Evolutionary conservation across 2,329 filamentous ascomycete species (phyloP), one percentile per base, ranked within the genome.

Genomic region (Trichoderma pleuroti): DNA sequence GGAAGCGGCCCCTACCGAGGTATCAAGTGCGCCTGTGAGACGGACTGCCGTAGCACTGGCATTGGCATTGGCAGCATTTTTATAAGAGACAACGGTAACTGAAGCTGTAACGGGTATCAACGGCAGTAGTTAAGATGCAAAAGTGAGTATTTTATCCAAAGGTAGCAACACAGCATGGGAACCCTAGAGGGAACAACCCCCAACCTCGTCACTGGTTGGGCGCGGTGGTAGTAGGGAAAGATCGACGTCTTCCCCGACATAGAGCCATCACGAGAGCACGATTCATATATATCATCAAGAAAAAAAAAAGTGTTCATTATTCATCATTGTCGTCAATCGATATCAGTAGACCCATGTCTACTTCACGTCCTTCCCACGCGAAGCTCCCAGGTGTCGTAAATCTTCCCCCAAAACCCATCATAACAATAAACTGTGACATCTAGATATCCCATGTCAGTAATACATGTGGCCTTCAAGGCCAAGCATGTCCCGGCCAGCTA

Each of bases 1-100:
- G 78, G 78, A 77, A 73, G 65, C 46, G 67, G 70, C 72, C 79
- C 32, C 46, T 49, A 49, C 66, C 66, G 66, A 68, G 66, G 66
- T 49, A 68, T 68, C 66, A 52, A 52, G 24, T 46, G 60, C 60
- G 16, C 34, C 3, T 21, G 49, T 57, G 46, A 52, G 46, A 52
- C 46, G 46, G n/a, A 42, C 21, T 24, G 21, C 46, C 46, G 21
- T 36, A 11, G 8, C 34, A 36, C 14, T 24, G 46, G 21, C 11
- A 24, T 14, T 24, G n/a, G n/a, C 21, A 5, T 42, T n/a, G 14
- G 46, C 46, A 7, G 46, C 46, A 52, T 24, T 52, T 49, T 49
- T 21, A 52, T 52, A 12, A 49, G n/a, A 52, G 46, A 14, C 11
- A 24, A 52, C 10, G 34, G 34, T 10, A 42, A 16, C 18, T 42